Base-by-base conservation (phyloP, 1,284 basidiomycete genomes). In the Pascua guehoae region DNA sequence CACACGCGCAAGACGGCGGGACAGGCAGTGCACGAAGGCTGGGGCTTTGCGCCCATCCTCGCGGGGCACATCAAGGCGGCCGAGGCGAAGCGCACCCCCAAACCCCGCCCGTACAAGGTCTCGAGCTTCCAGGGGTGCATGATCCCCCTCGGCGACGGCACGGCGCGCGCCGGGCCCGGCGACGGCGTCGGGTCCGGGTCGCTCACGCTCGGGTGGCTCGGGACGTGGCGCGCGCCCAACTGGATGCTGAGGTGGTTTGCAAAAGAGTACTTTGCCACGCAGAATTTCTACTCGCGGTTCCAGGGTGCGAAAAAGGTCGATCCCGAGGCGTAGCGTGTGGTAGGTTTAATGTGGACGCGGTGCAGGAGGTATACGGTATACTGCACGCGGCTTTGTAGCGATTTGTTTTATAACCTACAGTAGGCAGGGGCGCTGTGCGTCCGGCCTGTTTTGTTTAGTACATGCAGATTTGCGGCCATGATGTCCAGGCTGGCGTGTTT, bases 221-320 rank as follows among this genome's bases (percentile, higher is more conserved):
- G 57, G 1, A 2, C 38, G 3, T 58, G 57, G 57, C 14, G 15
- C 5, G 49, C 53, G 16, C 57, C 57, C 41, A 16, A 32, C 4
- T 59, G 18, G 39, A 16, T 59, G 38, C 14, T 59, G 8, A 49
- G 57, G 12, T 55, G 53, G 57, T 52, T 59, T 16, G 57, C 57
- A 17, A 48, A 44, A 11, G 49, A 53, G 8, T 59, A 56, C 47
- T 53, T 55, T 38, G 47, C 47, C 4, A 37, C 36, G n/a, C 16
- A 38, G 58, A 76, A 36, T 58, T 74, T 17, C 58, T 66, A 9
- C 66, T 73, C 32, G 9, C 24, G 50, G 12, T 50, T 43, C 15
- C 8, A 5, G 18, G 49, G 38, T 41, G 52, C 24, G 24, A 32
- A 32, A 7, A 32, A 32, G 24, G 24, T 32, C 4, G 24, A 32